Base-by-base conservation (phyloP, 805 yeast species). In the Candida peoriensis region DNA sequence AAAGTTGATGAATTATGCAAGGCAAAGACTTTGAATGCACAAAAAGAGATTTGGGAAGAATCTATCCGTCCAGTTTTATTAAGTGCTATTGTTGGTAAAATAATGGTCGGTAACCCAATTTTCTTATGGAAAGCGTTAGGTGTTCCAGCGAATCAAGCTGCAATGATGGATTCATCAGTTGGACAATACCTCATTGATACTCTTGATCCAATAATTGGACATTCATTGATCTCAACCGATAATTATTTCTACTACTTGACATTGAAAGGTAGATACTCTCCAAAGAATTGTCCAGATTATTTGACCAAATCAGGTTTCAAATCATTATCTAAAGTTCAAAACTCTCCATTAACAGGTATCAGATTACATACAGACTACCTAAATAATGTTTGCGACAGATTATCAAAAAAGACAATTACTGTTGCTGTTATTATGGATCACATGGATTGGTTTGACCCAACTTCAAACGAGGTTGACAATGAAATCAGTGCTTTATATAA, bases 81-180 rank as follows among this genome's bases (percentile, higher is more conserved):
- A 61, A 81, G 80, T 50, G 83, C 85, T 15, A 46, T 81, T 33
- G 79, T 83, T 36, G 77, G 83, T 13, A 74, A 74, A 33, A 50
- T 81, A 20, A 62, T 85, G 33, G 72, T 85, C 27, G 88, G 88
- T n/a, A 85, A 84, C 57, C 89, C 90, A 15, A 57, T 83, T n/a
- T 84, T 84, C 55, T 65, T 85, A 38, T 84, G 95, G 95, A 83
- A 81, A 55, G 94, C 94, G 0, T 66, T 85, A 17, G 94, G 95
- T n/a, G 95, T 84, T 30, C 95, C 94, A 6, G 75, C 79, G 7
- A 84, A 85, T 53, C 95, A 84, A 62, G 88, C 93, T 6, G 65
- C 75, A 20, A 73, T 85, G 80, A 83, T 85, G 76, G 86, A 82
- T 17, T 64, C 73, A 13, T 78, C 88, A 0, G 78, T 82, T 28